phyloP scores from a whole-genome alignment of 345 rosid species.

The Citrus mangshanensis region DNA sequence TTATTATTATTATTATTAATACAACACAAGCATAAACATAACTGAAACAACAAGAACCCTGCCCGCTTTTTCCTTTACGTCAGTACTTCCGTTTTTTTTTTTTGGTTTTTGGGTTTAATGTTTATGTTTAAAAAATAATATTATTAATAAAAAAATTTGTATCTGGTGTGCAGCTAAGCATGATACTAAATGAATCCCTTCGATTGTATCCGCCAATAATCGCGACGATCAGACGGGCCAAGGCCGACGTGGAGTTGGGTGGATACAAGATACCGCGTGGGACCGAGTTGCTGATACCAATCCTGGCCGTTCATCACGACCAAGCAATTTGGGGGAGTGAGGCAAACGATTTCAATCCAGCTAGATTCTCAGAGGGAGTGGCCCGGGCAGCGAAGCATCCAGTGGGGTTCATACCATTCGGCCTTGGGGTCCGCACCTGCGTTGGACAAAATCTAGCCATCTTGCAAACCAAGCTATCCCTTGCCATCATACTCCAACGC shows the following conservation, averaged over 20 bases:
- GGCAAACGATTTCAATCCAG: slow-evolving; percentile 77
- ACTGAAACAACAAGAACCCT: not conserved
- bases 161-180: slow-evolving; percentile 48
- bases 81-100: not conserved
- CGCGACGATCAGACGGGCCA: slow-evolving; percentile 66
- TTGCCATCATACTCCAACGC: slow-evolving; percentile 62
- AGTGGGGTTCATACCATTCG: slow-evolving; percentile 69
- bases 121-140: not conserved
- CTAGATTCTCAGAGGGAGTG: slow-evolving; percentile 63
- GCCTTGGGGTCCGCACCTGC: slow-evolving; percentile 70
- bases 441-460: slow-evolving; percentile 82
- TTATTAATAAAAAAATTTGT: not conserved
- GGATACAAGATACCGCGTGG: slow-evolving; percentile 73
- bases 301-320: slow-evolving; percentile 74
- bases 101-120: not conserved
- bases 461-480: slow-evolving; percentile 65
- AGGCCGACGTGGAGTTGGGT: slow-evolving; percentile 64
- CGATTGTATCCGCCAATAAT: slow-evolving; percentile 73
- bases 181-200: slow-evolving; percentile 63
- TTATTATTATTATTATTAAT: too few relatives aligned
- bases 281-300: slow-evolving; percentile 61
- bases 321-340: slow-evolving; percentile 75
- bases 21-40: not conserved
- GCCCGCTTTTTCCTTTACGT: not conserved
- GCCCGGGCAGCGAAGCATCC: slow-evolving; percentile 74